A percentile compares a stretch with the other conserved stretches of the same genome.
These are phyloP conservation scores for Claviceps sp. DNA, from an alignment of 2,329 filamentous ascomycete genomes.

Conservation along the genomic window DNA sequence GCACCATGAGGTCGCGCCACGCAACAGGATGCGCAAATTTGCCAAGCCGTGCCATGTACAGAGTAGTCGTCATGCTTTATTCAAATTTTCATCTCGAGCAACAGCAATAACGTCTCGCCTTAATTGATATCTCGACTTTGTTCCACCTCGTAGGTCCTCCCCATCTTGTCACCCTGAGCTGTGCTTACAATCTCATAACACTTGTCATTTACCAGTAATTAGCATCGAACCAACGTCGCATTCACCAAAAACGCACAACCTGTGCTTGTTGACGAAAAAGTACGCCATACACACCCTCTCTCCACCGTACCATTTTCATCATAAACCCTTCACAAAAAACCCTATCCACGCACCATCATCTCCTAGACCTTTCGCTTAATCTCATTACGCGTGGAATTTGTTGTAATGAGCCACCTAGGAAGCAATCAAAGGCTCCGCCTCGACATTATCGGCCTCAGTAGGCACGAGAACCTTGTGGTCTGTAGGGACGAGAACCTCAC, in stretches of 20 bases:
- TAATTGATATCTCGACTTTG: too few species aligned
- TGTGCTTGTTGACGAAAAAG: conserved; percentile 9
- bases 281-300: conserved; percentile 7
- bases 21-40: too few species aligned
- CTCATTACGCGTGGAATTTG: conserved; percentile 16
- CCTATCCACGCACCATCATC: conserved; percentile 9
- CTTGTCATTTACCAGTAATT: background rate
- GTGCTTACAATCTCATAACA: background rate
- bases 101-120: too few species aligned
- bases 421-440: conserved; percentile 17
- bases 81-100: too few species aligned
- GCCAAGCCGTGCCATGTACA: too few species aligned
- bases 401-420: conserved; percentile 15
- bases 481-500: conserved; percentile 7
- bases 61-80: too few species aligned
- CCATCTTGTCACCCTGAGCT: too few species aligned
- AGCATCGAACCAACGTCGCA: background rate
- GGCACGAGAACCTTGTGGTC: conserved; percentile 8
- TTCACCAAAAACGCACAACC: background rate
- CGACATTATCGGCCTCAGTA: conserved; percentile 12
- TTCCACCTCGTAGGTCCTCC: too few species aligned
- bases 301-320: background rate
- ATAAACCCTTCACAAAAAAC: background rate
- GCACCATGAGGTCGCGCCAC: too few species aligned
- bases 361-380: conserved; percentile 8